Evolutionary conservation across 106 monocot species (phyloP).

Genomic region (Dactylorhiza incarnata): DNA sequence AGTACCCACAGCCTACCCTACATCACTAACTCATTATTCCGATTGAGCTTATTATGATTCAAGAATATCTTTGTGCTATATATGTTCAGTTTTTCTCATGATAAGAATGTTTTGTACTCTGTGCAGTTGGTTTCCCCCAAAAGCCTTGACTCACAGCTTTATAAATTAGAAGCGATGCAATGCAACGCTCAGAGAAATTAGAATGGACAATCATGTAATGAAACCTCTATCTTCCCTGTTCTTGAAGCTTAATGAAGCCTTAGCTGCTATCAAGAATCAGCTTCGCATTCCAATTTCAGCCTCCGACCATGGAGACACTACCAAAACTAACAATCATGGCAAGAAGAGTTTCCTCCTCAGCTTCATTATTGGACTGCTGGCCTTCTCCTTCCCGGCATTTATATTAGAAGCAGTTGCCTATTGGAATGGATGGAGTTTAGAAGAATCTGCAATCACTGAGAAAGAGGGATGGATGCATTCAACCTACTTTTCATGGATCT

Average conservation of each 20-base stretch:
- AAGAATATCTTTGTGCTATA: too few relatives aligned
- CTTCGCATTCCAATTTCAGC: slow-evolving; percentile 1
- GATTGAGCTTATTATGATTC: too few relatives aligned
- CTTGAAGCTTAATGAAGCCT: slow-evolving; percentile 50
- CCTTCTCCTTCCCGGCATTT: not conserved
- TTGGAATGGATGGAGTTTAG: slow-evolving; percentile 43
- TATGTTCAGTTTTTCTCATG: too few relatives aligned
- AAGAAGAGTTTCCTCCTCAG: slow-evolving; percentile 16
- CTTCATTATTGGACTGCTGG: not conserved
- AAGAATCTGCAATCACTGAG: slow-evolving; percentile 23
- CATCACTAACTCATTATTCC: too few relatives aligned
- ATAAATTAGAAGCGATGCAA: too few relatives aligned
- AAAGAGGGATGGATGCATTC: slow-evolving; percentile 36
- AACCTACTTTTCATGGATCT: slow-evolving; percentile 46
- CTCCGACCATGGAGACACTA: slow-evolving; percentile 6
- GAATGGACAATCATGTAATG: slow-evolving; percentile 23
- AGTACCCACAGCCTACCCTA: too few relatives aligned
- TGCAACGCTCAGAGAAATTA: too few relatives aligned
- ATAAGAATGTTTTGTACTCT: too few relatives aligned
- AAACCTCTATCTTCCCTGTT: slow-evolving; percentile 65
- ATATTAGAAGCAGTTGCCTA: not conserved
- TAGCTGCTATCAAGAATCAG: slow-evolving; percentile 30
- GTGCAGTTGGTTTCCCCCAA: too few relatives aligned
- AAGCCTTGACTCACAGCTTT: too few relatives aligned
- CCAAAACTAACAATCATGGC: slow-evolving; percentile 21